These are phyloP conservation scores for Gnomoniopsis sp. DNA, from an alignment of 2,329 filamentous ascomycete genomes.

Conservation along the genomic window DNA sequence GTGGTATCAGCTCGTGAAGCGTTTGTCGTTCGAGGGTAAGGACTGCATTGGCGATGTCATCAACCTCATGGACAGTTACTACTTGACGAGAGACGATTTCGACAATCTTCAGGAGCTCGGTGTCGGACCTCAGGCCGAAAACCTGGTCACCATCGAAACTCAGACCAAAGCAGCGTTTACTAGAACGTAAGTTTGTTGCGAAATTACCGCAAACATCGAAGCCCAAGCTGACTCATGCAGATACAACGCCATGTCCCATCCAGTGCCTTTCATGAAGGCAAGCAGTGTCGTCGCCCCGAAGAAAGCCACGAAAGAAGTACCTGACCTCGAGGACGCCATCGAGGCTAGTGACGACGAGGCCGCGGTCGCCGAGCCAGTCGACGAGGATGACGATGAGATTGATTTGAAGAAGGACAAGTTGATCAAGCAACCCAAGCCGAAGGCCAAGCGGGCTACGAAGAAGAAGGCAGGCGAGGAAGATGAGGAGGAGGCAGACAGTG, in stretches of 20 bases:
- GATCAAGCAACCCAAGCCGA: conserved; percentile 85
- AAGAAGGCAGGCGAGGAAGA: conserved; percentile 47
- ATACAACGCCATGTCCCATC: conserved; percentile 83
- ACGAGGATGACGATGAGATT: conserved; percentile 73
- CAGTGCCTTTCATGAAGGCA: conserved; percentile 94
- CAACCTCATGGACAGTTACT: conserved; percentile 95
- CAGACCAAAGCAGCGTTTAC: conserved; percentile 90
- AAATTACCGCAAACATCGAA: neutral
- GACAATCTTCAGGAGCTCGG: conserved; percentile 90
- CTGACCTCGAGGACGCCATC: conserved; percentile 93
- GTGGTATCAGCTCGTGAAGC: conserved; percentile 76
- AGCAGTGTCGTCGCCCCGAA: conserved; percentile 71
- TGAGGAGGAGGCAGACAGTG: conserved; percentile 45
- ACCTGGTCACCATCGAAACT: conserved; percentile 71
- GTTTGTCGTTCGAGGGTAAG: conserved; percentile 74
- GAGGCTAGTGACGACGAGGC: conserved; percentile 86
- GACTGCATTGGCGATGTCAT: conserved; percentile 81
- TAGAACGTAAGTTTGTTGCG: conserved; percentile 60
- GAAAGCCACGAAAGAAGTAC: conserved; percentile 69
- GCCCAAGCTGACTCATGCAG: conserved; percentile 37
- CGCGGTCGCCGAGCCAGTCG: conserved; percentile 54
- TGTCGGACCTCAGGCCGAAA: conserved; percentile 77
- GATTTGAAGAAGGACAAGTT: conserved; percentile 95
- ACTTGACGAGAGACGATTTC: conserved; percentile 89
- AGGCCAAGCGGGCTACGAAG: conserved; percentile 37